Evolutionary conservation across 2,329 filamentous ascomycete genomes (phyloP).

Genomic region (Stachybotrys elegans): DNA sequence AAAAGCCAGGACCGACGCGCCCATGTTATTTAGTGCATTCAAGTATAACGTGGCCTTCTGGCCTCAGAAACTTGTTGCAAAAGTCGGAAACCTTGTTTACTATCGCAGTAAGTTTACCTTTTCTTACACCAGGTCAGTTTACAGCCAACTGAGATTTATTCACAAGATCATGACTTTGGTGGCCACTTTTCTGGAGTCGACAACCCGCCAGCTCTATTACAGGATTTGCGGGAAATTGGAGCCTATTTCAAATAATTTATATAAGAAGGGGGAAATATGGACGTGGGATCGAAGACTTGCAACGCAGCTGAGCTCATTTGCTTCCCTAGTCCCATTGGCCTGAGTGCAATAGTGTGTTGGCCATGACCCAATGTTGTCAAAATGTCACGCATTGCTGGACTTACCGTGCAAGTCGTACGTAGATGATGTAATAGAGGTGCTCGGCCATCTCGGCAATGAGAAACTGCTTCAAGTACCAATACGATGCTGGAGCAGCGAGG

Average conservation of each 20-base stretch:
- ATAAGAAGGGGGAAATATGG: too few species aligned
- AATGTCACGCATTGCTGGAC: too few species aligned
- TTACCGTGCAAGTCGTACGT: too few species aligned
- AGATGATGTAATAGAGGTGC: too few species aligned
- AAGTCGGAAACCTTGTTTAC: constrained; percentile 13
- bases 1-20: constrained; percentile 11
- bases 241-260: constrained; percentile 6
- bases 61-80: constrained; percentile 7
- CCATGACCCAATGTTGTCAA: too few species aligned
- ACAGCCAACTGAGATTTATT: neutral
- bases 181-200: constrained; percentile 9
- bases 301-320: too few species aligned
- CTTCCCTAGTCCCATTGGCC: too few species aligned
- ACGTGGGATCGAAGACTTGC: too few species aligned
- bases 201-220: constrained; percentile 6
- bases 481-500: too few species aligned
- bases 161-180: constrained; percentile 8
- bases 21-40: constrained; percentile 12
- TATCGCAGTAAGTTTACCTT: constrained; percentile 5
- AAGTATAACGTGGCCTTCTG: constrained; percentile 15
- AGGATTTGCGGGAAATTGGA: constrained; percentile 7
- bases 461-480: too few species aligned
- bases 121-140: neutral
- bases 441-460: too few species aligned
- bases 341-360: too few species aligned